These are phyloP conservation scores for Fusarium sambucinum DNA, from an alignment of 2,329 filamentous ascomycete species.

Conservation along the genomic window DNA sequence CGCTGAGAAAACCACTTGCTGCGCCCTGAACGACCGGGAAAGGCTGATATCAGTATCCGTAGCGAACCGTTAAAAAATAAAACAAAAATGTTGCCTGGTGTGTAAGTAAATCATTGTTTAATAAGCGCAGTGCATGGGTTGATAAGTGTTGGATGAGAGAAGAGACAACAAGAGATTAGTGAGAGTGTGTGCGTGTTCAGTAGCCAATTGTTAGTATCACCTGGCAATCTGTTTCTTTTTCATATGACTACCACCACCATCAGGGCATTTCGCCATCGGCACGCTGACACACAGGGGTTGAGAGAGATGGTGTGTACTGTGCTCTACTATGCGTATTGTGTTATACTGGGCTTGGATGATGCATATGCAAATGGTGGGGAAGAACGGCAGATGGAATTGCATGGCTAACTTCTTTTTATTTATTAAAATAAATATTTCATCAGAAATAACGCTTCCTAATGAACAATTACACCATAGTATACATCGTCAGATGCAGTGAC, in stretches of 20 bases:
- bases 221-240: constrained; percentile 29
- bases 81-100: background rate
- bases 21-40: constrained; percentile 20
- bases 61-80: background rate
- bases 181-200: constrained; percentile 17
- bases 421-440: background rate
- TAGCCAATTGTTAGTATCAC: constrained; percentile 20
- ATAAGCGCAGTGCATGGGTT: constrained; percentile 18
- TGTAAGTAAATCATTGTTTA: constrained; percentile 5
- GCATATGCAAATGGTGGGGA: constrained; percentile 33
- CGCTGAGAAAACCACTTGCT: constrained; percentile 14
- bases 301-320: constrained; percentile 15
- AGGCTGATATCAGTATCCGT: constrained; percentile 1
- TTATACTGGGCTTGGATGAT: constrained; percentile 7
- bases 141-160: constrained; percentile 8
- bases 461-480: background rate
- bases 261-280: constrained; percentile 36
- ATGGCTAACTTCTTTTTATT: constrained; percentile 15
- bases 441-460: background rate
- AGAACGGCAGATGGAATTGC: constrained; percentile 36
- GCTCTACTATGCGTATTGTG: constrained; percentile 4
- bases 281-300: constrained; percentile 25
- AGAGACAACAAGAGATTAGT: constrained; percentile 23
- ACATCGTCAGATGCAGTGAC: background rate
- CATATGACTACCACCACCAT: constrained; percentile 39